These are phyloP conservation scores for Russula sp. DNA, from an alignment of 768 basidiomycete genomes.

Conservation along the genomic window DNA sequence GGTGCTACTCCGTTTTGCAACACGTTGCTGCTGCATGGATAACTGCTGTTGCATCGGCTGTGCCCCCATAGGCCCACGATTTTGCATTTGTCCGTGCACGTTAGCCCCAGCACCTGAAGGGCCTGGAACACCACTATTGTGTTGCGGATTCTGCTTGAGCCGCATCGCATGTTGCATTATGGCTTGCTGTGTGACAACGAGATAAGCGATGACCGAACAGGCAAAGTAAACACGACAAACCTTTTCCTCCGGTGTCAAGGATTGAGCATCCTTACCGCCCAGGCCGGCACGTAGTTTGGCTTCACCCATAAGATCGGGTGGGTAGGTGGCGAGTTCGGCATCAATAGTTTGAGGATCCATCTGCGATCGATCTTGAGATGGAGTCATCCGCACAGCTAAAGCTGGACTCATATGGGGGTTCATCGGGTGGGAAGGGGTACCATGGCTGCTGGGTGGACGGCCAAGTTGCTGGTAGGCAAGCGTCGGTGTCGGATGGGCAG, in stretches of 20 bases:
- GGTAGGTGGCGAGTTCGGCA: conserved; percentile 37
- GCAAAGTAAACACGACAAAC: conserved; percentile 29
- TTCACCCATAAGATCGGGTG: conserved; percentile 27
- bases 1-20: conserved; percentile 30
- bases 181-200: conserved; percentile 28
- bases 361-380: conserved; percentile 24
- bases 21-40: conserved; percentile 40
- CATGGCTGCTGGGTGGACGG: conserved; percentile 56
- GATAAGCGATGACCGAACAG: conserved; percentile 8
- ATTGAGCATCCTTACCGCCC: conserved; percentile 38
- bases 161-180: conserved; percentile 27
- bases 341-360: conserved; percentile 29
- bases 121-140: conserved; percentile 35
- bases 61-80: conserved; percentile 22
- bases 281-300: conserved; percentile 40
- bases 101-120: conserved; percentile 33
- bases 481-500: conserved; percentile 34
- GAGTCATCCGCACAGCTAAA: conserved; percentile 40
- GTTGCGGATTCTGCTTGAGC: conserved; percentile 22
- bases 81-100: conserved; percentile 30
- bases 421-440: conserved; percentile 32
- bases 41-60: conserved; percentile 25
- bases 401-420: conserved; percentile 53
- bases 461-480: conserved; percentile 38
- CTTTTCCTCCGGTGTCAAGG: conserved; percentile 51